These are phyloP conservation scores for Psophocarpus tetragonolobus DNA, from an alignment of 306 rosid species.

Conservation along the genomic window DNA sequence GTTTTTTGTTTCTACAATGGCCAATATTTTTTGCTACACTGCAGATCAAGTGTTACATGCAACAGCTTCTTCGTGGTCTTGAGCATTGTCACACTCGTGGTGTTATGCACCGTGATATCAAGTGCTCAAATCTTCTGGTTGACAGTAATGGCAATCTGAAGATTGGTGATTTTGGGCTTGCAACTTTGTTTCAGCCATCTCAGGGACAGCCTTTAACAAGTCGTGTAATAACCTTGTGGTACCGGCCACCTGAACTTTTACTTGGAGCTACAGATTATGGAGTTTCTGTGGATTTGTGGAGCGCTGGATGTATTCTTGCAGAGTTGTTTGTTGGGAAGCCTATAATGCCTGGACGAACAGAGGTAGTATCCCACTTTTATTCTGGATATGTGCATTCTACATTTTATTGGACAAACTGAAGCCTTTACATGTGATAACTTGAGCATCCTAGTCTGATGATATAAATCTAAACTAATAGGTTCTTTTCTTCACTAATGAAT, in stretches of 20 bases:
- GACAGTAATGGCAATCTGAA: slow-evolving; percentile 71
- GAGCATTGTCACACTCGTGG: slow-evolving; percentile 80
- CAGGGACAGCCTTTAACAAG: slow-evolving; percentile 78
- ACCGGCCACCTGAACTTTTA: slow-evolving; percentile 88
- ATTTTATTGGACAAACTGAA: slow-evolving; percentile 25
- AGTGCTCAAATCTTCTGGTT: slow-evolving; percentile 78
- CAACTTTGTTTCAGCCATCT: slow-evolving; percentile 53
- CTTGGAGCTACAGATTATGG: slow-evolving; percentile 82
- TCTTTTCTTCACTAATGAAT: not conserved
- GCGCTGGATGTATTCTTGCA: slow-evolving; percentile 89
- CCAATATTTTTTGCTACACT: slow-evolving; percentile 9
- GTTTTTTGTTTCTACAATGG: not conserved
- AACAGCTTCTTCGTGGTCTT: slow-evolving; percentile 74
- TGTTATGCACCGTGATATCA: slow-evolving; percentile 86
- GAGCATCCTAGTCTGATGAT: not conserved
- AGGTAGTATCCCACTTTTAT: slow-evolving; percentile 53
- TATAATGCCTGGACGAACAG: slow-evolving; percentile 88
- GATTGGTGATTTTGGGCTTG: slow-evolving; percentile 86
- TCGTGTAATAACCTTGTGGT: slow-evolving; percentile 91
- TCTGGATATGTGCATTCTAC: slow-evolving; percentile 6
- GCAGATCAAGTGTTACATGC: slow-evolving; percentile 85
- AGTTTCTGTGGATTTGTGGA: slow-evolving; percentile 82
- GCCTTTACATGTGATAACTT: not conserved
- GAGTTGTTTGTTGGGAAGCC: slow-evolving; percentile 81
- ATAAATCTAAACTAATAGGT: slow-evolving; percentile 1